These are phyloP conservation scores for Rhizopogon salebrosus DNA, from an alignment of 768 basidiomycete species.

Conservation along the genomic window DNA sequence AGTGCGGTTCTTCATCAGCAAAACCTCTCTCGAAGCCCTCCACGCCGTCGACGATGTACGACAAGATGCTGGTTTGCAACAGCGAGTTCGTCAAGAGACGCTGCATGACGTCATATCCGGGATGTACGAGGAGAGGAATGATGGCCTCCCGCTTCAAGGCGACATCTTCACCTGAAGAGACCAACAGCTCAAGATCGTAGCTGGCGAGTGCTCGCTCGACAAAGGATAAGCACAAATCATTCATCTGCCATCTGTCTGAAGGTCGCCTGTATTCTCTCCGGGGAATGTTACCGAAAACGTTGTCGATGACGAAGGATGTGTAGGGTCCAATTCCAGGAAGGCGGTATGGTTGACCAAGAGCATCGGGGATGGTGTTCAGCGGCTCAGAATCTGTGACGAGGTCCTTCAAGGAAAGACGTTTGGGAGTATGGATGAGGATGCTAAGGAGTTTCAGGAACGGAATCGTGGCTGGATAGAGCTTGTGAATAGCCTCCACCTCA, in stretches of 20 bases:
- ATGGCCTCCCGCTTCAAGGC: conserved; percentile 48
- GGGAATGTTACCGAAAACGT: conserved; percentile 76
- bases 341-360: conserved; percentile 75
- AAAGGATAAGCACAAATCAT: conserved; percentile 79
- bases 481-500: conserved; percentile 74
- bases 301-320: conserved; percentile 82
- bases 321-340: conserved; percentile 79
- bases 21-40: conserved; percentile 70
- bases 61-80: conserved; percentile 69
- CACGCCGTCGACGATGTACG: conserved; percentile 77
- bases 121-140: conserved; percentile 60
- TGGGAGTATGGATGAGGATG: conserved; percentile 80
- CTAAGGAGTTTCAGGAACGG: conserved; percentile 81
- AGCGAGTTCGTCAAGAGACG: conserved; percentile 69
- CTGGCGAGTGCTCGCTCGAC: conserved; percentile 79
- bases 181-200: conserved; percentile 73
- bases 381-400: conserved; percentile 54
- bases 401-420: conserved; percentile 59
- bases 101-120: conserved; percentile 83
- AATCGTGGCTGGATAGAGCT: conserved; percentile 82
- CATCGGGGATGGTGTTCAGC: conserved; percentile 73
- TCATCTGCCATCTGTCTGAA: conserved; percentile 81
- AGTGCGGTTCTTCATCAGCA: conserved; percentile 65
- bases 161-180: conserved; percentile 51
- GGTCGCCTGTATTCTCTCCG: conserved; percentile 69